Base-by-base conservation (phyloP, 108 stramenopile species). In the Fragilariopsis cylindrus region DNA sequence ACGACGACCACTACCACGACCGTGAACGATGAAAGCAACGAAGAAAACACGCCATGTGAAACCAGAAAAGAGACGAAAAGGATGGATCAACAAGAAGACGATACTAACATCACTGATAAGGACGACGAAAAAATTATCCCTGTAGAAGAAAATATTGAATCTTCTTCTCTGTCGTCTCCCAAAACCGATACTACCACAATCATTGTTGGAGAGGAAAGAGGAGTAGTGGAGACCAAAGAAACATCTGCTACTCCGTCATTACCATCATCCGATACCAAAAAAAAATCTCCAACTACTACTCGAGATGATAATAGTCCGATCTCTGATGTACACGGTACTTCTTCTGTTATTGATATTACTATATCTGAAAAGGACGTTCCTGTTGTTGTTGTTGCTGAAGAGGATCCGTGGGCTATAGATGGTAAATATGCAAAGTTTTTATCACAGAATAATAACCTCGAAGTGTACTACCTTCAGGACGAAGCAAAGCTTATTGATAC, bases 401-500 rank as follows among this genome's bases (percentile, higher is more conserved):
- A 65, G 19, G 90, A 93, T 73, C 82, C 82, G 19, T 94, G 93
- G 93, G 76, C 81, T 30, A 30, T 57, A 5, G 67, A 79, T 75
- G 93, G 93, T 18, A 63, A 80, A 64, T 82, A 84, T 47, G 86
- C 86, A 21, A 72, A 57, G 21, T 69, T 87, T 44, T 62, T 94
- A 8, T 65, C 70, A 19, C 66, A 70, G 46, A 73, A 53, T 60
- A 48, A 82, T 47, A 66, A 74, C 50, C 48, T 77, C 16, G 18
- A 65, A 42, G 85, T 94, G 3, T 94, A 86, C 66, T 92, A 78
- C 42, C 47, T 88, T 19, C 49, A 69, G 30, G 87, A 90, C 57
- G 83, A 87, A 71, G 83, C 84, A 3, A 88, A 87, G 56, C 60
- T 86, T 8, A 78, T 94, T 67, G 86, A 94, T 79, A 89, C 90